Conservation (phyloP, 2,329 filamentous ascomycete genomes). For the Coniochaeta ligniaria region DNA sequence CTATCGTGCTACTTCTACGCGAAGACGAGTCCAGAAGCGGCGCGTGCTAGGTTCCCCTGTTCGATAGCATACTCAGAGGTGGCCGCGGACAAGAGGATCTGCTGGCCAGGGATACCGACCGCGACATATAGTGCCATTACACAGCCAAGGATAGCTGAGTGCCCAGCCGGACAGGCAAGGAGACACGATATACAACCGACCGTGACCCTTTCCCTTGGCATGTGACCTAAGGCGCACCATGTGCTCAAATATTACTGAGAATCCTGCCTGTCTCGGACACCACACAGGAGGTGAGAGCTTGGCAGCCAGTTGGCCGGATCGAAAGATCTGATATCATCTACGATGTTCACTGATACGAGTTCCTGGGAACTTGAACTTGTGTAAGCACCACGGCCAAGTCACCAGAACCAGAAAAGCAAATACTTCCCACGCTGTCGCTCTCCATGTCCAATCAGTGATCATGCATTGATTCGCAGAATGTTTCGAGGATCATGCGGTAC, state of each 20-base stretch:
- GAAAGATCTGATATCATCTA: background rate
- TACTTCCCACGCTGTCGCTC: background rate
- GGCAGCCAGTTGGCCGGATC: background rate
- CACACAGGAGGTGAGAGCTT: background rate
- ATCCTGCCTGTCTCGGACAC: background rate
- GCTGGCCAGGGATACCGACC: background rate
- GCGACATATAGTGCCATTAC: background rate
- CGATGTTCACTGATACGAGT: background rate
- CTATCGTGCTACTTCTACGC: background rate
- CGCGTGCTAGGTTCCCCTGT: background rate
- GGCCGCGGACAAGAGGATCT: background rate
- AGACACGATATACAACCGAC: background rate
- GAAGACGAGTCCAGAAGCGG: background rate
- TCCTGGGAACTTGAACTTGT: background rate
- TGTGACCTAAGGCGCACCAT: background rate
- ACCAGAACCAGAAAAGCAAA: background rate
- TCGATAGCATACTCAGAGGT: background rate
- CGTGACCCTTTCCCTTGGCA: background rate
- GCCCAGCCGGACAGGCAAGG: background rate
- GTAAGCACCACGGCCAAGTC: background rate
- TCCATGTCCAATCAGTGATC: background rate
- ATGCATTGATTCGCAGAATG: background rate
- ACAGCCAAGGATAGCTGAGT: background rate
- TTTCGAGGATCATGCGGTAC: conserved; percentile 2
- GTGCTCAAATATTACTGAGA: background rate